phyloP scores from a whole-genome alignment of 2,329 filamentous ascomycete species.

The Colletotrichum incanum region DNA sequence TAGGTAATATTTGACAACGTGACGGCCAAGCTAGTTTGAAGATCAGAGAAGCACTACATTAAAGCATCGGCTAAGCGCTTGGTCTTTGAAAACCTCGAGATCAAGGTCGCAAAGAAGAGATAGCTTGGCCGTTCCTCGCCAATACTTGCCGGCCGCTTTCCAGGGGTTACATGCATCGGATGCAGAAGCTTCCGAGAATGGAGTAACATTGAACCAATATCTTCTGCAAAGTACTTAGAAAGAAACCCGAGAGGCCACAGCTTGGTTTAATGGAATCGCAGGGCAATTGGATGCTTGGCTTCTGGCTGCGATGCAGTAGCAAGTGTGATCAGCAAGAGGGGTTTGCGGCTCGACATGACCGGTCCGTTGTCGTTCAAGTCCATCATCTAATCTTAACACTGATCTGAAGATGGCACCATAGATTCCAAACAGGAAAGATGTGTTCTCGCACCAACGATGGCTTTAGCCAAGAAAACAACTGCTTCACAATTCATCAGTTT shows the following conservation, averaged over 20 bases:
- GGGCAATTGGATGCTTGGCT: conserved; percentile 15
- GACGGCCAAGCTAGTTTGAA: not conserved
- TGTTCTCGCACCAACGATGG: not conserved
- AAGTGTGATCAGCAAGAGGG: conserved; percentile 19
- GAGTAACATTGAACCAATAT: not conserved
- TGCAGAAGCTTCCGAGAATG: conserved; percentile 9
- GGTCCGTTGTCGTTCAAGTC: conserved; percentile 2
- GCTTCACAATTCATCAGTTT: conserved; percentile 12
- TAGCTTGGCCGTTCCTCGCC: not conserved
- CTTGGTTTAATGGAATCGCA: not conserved
- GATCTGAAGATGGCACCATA: conserved; percentile 11
- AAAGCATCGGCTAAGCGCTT: too few species aligned
- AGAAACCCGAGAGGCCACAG: not conserved
- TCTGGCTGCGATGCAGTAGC: not conserved
- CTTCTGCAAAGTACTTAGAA: not conserved
- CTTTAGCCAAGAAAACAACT: conserved; percentile 24
- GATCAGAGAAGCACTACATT: not conserved
- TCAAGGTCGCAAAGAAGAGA: too few species aligned
- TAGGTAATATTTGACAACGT: too few species aligned
- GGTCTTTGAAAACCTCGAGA: not conserved
- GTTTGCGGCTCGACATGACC: conserved; percentile 12
- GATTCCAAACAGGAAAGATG: not conserved
- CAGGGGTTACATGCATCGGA: conserved; percentile 17
- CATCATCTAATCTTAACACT: not conserved
- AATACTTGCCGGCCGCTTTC: conserved; percentile 15